Evolutionary conservation across 202 grass and related monocot species (phyloP), one percentile per base, ranked within the genome.

Genomic region (Setaria viridis): DNA sequence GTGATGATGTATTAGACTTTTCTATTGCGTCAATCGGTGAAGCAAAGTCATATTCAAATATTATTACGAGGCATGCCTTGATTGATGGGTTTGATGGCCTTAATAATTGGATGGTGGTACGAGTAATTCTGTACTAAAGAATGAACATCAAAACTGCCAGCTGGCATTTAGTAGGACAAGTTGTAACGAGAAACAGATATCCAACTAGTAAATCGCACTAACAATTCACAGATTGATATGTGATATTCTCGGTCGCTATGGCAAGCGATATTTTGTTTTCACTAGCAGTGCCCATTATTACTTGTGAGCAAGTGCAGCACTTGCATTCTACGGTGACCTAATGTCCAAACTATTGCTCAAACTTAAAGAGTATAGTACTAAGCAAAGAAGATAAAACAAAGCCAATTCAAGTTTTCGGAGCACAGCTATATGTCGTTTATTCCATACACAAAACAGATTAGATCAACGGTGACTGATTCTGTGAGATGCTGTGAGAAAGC

Each of bases 381-480:
- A 76, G 11, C 11, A 60, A 19, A 70, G 21, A 35, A 60, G 14
- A 62, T 62, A 41, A 14, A 3, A 16, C 1, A 4, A 1, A 1
- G 9, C 5, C 21, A 7, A 2, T 49, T 60, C 33, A 2, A 84
- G 57, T 62, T 53, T 45, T 7, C n/a, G 66, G 29, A 59, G 4
- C 37, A 20, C 0, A 59, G 33, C 3, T 48, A 4, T 69, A 12
- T 76, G 37, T 73, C 20, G 4, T 70, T 48, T 20, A 48, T 58
- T 25, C 0, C 37, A 70, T 63, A 7, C 6, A 34, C 42, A 75
- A 32, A 47, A 60, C 20, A 11, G 16, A 3, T 11, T 56, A 2
- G 45, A 84, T 73, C 33, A 20, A 70, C 35, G 9, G 42, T 34
- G 45, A 58, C 25, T 48, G 8, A 49, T 77, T 81, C 58, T 67